Base-by-base conservation (phyloP, 176 grass and related monocot genomes). In the Puccinellia tenuiflora region DNA sequence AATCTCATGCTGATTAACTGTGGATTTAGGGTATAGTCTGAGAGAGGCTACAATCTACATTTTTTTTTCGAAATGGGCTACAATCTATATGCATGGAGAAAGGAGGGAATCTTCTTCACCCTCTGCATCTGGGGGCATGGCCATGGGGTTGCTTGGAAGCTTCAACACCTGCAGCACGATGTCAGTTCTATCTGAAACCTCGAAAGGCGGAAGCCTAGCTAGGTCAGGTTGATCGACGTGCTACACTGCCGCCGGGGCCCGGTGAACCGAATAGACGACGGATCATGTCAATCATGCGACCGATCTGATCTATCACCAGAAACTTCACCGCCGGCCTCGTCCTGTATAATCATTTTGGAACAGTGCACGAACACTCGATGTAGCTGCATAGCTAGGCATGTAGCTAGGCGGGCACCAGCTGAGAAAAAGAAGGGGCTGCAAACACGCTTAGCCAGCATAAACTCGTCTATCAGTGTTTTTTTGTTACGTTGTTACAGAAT, bases 161-260 rank as follows among this genome's bases (percentile, higher is more conserved):
- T 79, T 72, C 80, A 70, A 64, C 7, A 15, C 29, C 62, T 48
- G 18, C 47, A 5, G 47, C n/a, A 45, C 38, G 35, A 14, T 34
- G 73, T 63, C 74, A 53, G 62, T 73, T 57, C 66, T 47, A 83
- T 63, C 54, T 20, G 43, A 63, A 86, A 40, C 78, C 79, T 82
- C 71, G 34, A 77, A 81, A 82, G 83, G 68, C 75, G 78, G 78
- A 56, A 80, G 29, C 77, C 63, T 71, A 71, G 21, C 37, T 38
- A 79, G 56, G 88, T 76, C 83, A 71, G 43, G 78, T 89, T 37
- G 66, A 73, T 73, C 26, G 86, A 38, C 15, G 35, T 69, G 72
- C 82, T 50, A 11, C 37, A 47, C 77, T 46, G 3, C 46, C 73
- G 80, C 5, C 5, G 42, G 62, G 51, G 0, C 54, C 83, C 3